Evolutionary conservation across 768 basidiomycete genomes (phyloP).

Genomic region (Jaapia argillacea): DNA sequence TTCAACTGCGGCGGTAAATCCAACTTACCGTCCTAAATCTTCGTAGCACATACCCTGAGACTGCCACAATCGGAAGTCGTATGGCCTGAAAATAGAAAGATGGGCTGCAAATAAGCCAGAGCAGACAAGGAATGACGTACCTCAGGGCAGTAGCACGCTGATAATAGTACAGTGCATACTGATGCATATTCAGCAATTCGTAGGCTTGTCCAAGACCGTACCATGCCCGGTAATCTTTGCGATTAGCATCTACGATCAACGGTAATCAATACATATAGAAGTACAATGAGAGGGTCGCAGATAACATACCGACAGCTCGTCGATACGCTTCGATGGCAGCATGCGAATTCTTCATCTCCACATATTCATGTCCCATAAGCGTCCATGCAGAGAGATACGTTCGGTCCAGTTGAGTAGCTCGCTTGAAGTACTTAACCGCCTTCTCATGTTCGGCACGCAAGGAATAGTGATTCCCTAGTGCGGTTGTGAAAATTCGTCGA

Average conservation of each 20-base stretch:
- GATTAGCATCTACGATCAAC: constrained; percentile 65
- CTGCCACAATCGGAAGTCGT: constrained; percentile 94
- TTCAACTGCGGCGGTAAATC: not conserved
- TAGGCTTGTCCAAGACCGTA: constrained; percentile 98
- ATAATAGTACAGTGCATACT: constrained; percentile 94
- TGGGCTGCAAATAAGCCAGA: not conserved
- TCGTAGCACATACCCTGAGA: constrained; percentile 92
- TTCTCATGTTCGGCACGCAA: constrained; percentile 90
- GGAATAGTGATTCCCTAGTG: constrained; percentile 92
- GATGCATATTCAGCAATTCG: constrained; percentile 92
- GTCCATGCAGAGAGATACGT: constrained; percentile 98
- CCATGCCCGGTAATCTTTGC: constrained; percentile 97
- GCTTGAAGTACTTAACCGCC: constrained; percentile 89
- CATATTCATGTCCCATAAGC: constrained; percentile 96
- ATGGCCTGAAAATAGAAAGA: constrained; percentile 40
- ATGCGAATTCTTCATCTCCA: constrained; percentile 98
- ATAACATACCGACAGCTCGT: constrained; percentile 78
- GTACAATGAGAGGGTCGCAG: not conserved
- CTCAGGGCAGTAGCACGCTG: constrained; percentile 90
- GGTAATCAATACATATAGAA: constrained; percentile 3
- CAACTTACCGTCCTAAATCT: constrained; percentile 71
- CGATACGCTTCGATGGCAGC: constrained; percentile 98
- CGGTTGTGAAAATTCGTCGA: not conserved
- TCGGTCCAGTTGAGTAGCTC: constrained; percentile 90
- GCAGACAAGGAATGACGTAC: constrained; percentile 27